These are phyloP conservation scores for Auxenochlorella pyrenoidosa DNA, from an alignment of 139 green algal species.

Conservation along the genomic window DNA sequence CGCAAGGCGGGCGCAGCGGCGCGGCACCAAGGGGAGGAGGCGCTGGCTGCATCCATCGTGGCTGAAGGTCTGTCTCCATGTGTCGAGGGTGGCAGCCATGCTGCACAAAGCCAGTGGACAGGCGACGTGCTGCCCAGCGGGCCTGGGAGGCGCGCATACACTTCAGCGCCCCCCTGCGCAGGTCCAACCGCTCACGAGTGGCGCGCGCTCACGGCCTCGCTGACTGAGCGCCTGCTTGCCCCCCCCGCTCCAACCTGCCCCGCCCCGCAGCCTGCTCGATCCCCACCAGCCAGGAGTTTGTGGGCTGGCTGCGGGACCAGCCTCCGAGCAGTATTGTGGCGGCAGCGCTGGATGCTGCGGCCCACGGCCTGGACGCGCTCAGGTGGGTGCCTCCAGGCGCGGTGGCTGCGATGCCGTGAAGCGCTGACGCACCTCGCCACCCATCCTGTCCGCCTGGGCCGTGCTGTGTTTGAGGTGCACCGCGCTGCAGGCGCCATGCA, in stretches of 20 bases:
- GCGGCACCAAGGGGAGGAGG: not conserved
- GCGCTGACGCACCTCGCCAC: too few species aligned
- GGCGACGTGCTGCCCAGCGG: not conserved
- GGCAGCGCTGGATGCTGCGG: not conserved
- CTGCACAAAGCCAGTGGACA: not conserved
- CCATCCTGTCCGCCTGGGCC: too few species aligned
- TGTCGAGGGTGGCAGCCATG: not conserved
- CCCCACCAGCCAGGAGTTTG: constrained; percentile 19
- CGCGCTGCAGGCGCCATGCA: too few species aligned
- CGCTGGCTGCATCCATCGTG: not conserved
- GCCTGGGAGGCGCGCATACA: too few species aligned
- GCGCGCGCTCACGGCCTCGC: too few species aligned
- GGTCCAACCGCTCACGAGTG: too few species aligned
- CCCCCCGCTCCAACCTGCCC: not conserved
- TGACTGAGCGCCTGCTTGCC: not conserved
- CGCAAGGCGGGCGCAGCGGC: constrained; percentile 11
- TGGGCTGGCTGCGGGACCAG: constrained; percentile 27
- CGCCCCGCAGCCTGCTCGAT: not conserved
- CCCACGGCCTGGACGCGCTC: not conserved
- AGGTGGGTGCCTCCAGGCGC: not conserved
- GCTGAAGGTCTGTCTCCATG: not conserved
- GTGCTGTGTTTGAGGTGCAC: too few species aligned
- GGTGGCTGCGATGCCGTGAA: too few species aligned
- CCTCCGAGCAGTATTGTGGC: constrained; percentile 28
- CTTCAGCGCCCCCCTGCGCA: too few species aligned